Evolutionary conservation across 805 yeast species (phyloP).

Genomic region (Suhomyces prunicola): DNA sequence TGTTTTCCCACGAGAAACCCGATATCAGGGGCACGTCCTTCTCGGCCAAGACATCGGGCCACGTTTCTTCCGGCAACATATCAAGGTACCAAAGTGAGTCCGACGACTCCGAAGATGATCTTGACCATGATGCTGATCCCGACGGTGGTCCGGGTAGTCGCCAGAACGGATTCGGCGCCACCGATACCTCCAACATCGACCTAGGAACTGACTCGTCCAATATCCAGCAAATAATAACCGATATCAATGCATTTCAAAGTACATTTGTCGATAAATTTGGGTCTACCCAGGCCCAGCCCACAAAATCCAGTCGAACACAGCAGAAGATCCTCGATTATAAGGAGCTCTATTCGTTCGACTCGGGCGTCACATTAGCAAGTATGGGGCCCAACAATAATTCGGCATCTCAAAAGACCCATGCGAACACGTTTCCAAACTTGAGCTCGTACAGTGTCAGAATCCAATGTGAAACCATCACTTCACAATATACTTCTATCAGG

Average conservation of each 20-base stretch:
- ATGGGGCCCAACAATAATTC: background rate
- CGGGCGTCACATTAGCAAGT: background rate
- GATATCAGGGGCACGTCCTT: background rate
- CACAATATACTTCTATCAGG: constrained; percentile 37
- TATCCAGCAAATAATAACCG: constrained; percentile 18
- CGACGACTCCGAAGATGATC: constrained; percentile 4
- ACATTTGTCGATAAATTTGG: constrained; percentile 25
- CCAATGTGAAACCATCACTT: constrained; percentile 34
- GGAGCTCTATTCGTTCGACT: constrained; percentile 19
- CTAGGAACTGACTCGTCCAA: constrained; percentile 2
- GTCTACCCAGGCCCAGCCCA: constrained; percentile 5
- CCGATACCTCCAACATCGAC: constrained; percentile 2
- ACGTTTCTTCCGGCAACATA: background rate
- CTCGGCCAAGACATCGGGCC: background rate
- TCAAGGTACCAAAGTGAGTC: constrained; percentile 23
- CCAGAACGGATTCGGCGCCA: background rate
- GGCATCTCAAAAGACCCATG: background rate
- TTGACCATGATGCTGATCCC: background rate
- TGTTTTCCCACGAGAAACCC: background rate
- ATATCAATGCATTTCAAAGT: constrained; percentile 29
- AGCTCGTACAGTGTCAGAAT: constrained; percentile 23
- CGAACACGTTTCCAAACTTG: constrained; percentile 4
- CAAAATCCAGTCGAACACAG: constrained; percentile 28
- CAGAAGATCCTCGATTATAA: constrained; percentile 34
- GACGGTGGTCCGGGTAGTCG: constrained; percentile 1